Percentiles rank a stretch among this genome's conserved stretches.
Conservation (phyloP, 768 basidiomycete species). For the Tremella fuciformis region DNA sequence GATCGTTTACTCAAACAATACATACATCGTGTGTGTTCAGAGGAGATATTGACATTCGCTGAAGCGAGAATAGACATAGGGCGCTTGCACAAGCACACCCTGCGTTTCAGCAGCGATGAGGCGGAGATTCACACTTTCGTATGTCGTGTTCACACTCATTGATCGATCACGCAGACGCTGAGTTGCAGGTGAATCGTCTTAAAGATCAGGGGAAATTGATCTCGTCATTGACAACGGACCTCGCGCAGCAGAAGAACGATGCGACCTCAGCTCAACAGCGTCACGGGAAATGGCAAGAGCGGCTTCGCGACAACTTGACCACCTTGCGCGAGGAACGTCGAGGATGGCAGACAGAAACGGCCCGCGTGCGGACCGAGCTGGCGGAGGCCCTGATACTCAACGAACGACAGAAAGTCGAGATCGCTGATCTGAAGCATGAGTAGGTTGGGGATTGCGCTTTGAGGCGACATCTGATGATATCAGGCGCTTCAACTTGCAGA, state of each 20-base stretch:
- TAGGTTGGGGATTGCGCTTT: slow-evolving; percentile 22
- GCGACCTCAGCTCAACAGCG: slow-evolving; percentile 71
- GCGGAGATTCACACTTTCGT: slow-evolving; percentile 47
- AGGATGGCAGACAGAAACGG: slow-evolving; percentile 69
- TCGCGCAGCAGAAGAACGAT: slow-evolving; percentile 70
- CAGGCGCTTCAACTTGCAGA: slow-evolving; percentile 69
- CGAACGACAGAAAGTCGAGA: slow-evolving; percentile 45
- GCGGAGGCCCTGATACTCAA: slow-evolving; percentile 54
- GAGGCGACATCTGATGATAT: slow-evolving; percentile 4
- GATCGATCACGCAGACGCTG: slow-evolving; percentile 6
- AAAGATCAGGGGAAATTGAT: slow-evolving; percentile 43
- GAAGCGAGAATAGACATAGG: slow-evolving; percentile 36
- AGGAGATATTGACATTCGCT: slow-evolving; percentile 9
- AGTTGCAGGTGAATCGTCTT: slow-evolving; percentile 37
- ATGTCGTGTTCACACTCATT: slow-evolving; percentile 8
- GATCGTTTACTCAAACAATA: slow-evolving; percentile 38
- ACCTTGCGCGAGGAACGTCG: slow-evolving; percentile 76
- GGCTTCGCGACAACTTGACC: slow-evolving; percentile 72
- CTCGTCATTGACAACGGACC: slow-evolving; percentile 53
- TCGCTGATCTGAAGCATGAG: slow-evolving; percentile 50
- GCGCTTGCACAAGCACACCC: slow-evolving; percentile 33
- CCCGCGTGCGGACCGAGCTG: slow-evolving; percentile 65
- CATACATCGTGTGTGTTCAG: slow-evolving; percentile 32
- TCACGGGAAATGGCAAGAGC: slow-evolving; percentile 77
- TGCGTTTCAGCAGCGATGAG: slow-evolving; percentile 44